phyloP scores from a whole-genome alignment of 2,329 filamentous ascomycete species.

The Fusarium siculi region DNA sequence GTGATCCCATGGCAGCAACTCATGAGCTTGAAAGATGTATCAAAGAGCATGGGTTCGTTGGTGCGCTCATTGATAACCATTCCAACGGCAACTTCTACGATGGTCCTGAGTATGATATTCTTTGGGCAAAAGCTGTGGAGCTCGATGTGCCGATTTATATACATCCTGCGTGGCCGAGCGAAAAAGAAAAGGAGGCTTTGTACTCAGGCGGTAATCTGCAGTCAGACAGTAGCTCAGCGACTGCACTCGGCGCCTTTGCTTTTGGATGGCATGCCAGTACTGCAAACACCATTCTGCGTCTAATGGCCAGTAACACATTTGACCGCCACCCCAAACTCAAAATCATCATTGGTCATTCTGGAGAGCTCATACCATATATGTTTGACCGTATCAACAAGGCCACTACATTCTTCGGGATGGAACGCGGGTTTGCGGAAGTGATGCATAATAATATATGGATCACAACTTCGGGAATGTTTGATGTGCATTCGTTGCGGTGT shows the following conservation, averaged over 20 bases:
- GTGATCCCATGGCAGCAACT: neutral
- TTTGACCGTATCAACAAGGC: neutral
- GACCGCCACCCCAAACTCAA: neutral
- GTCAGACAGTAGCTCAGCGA: neutral
- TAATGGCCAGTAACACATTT: neutral
- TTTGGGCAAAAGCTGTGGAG: neutral
- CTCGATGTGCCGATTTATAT: neutral
- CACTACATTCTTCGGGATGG: neutral
- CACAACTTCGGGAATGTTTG: neutral
- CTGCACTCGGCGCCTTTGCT: neutral
- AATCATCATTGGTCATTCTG: neutral
- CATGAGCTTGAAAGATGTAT: neutral
- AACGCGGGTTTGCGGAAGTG: neutral
- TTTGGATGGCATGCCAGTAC: neutral
- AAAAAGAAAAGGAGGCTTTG: neutral
- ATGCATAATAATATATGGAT: neutral
- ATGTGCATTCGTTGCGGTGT: neutral
- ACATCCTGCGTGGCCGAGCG: neutral
- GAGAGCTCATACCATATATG: neutral
- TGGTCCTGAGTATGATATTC: neutral
- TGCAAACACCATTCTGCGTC: fast-evolving
- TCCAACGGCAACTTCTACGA: neutral
- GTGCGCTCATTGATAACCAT: neutral
- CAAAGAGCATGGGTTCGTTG: neutral
- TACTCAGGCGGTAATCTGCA: neutral